These are phyloP conservation scores for Fennellomyces sp. DNA, from an alignment of 371 early-diverging fungal genomes.

Conservation along the genomic window DNA sequence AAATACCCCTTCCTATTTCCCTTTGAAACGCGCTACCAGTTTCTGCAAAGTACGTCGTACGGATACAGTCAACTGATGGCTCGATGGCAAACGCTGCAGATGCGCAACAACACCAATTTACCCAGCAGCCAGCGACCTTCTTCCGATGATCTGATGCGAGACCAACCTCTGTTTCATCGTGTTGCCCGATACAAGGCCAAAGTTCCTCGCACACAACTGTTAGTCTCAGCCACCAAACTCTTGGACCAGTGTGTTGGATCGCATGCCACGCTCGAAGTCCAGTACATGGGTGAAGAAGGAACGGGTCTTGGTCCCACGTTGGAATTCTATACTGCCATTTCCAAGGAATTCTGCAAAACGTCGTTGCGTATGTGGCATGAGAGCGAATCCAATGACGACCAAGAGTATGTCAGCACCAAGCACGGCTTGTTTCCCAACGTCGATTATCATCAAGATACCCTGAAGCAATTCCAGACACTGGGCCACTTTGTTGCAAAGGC, in stretches of 20 bases:
- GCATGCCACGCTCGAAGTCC: constrained; percentile 78
- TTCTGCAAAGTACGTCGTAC: constrained; percentile 79
- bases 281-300: constrained; percentile 91
- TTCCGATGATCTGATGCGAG: constrained; percentile 10
- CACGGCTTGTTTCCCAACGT: neutral
- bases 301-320: constrained; percentile 92
- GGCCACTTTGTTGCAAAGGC: constrained; percentile 90
- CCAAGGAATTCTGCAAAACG: constrained; percentile 68
- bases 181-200: constrained; percentile 82
- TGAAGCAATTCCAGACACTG: constrained; percentile 55
- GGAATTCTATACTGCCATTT: constrained; percentile 85
- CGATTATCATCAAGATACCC: constrained; percentile 5
- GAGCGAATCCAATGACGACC: neutral
- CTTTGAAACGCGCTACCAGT: constrained; percentile 78
- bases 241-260: constrained; percentile 72
- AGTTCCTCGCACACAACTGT: constrained; percentile 69
- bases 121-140: constrained; percentile 16
- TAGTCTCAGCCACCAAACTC: constrained; percentile 80
- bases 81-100: constrained; percentile 56
- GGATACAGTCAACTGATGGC: constrained; percentile 79
- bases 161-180: constrained; percentile 63
- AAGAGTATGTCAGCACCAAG: neutral
- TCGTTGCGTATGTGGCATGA: constrained; percentile 63
- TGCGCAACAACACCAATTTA: constrained; percentile 36
- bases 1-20: constrained; percentile 79